These are phyloP conservation scores for Saturnispora kantuleensis DNA, from an alignment of 805 yeast genomes.

Conservation along the genomic window DNA sequence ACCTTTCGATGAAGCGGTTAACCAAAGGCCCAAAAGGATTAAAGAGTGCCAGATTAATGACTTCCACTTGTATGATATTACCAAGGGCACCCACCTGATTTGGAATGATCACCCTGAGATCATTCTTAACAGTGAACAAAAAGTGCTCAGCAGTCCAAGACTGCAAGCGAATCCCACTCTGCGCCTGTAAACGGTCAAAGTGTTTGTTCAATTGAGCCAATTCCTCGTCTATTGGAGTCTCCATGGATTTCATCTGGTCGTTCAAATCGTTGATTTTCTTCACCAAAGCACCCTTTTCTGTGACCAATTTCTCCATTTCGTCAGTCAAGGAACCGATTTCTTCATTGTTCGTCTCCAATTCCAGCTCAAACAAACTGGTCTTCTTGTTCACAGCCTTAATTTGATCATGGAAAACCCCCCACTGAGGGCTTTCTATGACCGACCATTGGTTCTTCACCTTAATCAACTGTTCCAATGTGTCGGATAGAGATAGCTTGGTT, in stretches of 20 bases:
- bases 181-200: conserved; percentile 7
- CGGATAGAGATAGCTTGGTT: conserved; percentile 15
- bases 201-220: conserved; percentile 7
- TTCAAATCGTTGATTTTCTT: conserved; percentile 7
- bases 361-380: background rate
- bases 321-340: background rate
- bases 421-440: conserved; percentile 7
- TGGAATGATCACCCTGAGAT: background rate
- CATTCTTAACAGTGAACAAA: background rate
- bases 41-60: background rate
- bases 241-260: background rate
- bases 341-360: conserved; percentile 1
- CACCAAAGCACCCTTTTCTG: background rate
- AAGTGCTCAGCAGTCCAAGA: background rate
- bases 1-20: background rate
- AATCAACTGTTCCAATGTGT: conserved; percentile 11
- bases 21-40: conserved; percentile 6
- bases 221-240: conserved; percentile 15
- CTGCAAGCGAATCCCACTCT: background rate
- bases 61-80: background rate
- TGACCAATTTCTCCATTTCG: conserved; percentile 1
- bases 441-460: conserved; percentile 9
- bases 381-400: background rate
- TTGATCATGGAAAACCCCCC: conserved; percentile 1
- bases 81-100: too few relatives aligned